These are phyloP conservation scores for Fusarium coicis DNA, from an alignment of 2,329 filamentous ascomycete species.

Conservation along the genomic window DNA sequence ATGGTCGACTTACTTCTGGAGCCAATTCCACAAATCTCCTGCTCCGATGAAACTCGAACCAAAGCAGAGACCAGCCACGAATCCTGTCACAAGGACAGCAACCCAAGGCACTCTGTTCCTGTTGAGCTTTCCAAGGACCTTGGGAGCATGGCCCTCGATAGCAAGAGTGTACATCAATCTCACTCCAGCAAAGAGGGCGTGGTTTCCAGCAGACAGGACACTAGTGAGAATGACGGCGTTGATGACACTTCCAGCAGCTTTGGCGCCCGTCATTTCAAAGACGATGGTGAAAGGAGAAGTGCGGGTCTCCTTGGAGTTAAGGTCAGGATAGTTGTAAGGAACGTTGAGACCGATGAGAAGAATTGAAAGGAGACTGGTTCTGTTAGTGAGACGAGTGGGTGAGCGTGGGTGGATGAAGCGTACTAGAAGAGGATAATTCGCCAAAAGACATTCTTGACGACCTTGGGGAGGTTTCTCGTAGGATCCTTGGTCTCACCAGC, in stretches of 20 bases:
- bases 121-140: conserved; percentile 58
- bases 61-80: conserved; percentile 70
- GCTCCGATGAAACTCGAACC: conserved; percentile 73
- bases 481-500: conserved; percentile 74
- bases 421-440: conserved; percentile 66
- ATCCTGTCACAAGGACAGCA: conserved; percentile 60
- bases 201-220: conserved; percentile 52
- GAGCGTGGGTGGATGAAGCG: background rate
- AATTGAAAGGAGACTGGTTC: conserved; percentile 50
- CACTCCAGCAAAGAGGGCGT: conserved; percentile 51
- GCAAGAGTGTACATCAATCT: conserved; percentile 52
- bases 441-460: conserved; percentile 74
- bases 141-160: conserved; percentile 63
- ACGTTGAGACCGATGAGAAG: conserved; percentile 66
- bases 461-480: conserved; percentile 67
- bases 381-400: background rate
- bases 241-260: conserved; percentile 63
- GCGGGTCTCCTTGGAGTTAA: conserved; percentile 47
- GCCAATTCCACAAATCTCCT: conserved; percentile 72
- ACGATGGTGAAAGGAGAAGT: conserved; percentile 65
- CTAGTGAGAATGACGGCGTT: conserved; percentile 65
- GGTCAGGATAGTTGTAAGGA: conserved; percentile 60
- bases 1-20: conserved; percentile 64
- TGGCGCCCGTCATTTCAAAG: conserved; percentile 66
- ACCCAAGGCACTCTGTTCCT: conserved; percentile 52